Evolutionary conservation across 495 filamentous ascomycete genomes (phyloP).

Genomic region (Astrothelium subdiscretum): DNA sequence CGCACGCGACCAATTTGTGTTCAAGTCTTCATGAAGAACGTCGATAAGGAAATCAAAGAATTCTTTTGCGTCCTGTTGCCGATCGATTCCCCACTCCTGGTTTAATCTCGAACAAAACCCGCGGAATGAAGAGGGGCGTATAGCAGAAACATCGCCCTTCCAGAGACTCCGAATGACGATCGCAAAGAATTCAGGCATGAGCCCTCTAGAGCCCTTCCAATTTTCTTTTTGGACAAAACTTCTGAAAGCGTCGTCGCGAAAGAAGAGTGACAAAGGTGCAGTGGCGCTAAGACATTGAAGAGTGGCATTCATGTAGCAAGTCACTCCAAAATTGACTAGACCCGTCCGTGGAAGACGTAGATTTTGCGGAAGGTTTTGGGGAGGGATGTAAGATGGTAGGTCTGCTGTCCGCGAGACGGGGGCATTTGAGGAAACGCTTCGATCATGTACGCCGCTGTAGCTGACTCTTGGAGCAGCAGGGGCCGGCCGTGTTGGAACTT

Average conservation of each 20-base stretch:
- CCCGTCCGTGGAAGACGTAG: constrained; percentile 45
- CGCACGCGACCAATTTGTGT: constrained; percentile 48
- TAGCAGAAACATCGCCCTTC: constrained; percentile 44
- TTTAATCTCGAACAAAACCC: constrained; percentile 48
- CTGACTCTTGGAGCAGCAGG: constrained; percentile 75
- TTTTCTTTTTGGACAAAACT: constrained; percentile 38
- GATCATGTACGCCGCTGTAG: constrained; percentile 79
- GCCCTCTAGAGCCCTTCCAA: constrained; percentile 62
- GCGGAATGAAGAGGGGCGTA: constrained; percentile 52
- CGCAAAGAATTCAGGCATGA: constrained; percentile 64
- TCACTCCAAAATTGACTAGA: constrained; percentile 65
- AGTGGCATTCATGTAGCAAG: constrained; percentile 85
- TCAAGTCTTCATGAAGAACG: constrained; percentile 64
- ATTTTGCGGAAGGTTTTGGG: constrained; percentile 41
- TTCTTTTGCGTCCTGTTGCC: constrained; percentile 70
- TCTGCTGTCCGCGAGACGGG: constrained; percentile 34
- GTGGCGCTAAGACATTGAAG: constrained; percentile 77
- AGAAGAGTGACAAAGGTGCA: constrained; percentile 55
- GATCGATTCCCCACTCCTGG: constrained; percentile 46
- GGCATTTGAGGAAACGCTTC: constrained; percentile 40
- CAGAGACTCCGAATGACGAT: constrained; percentile 65
- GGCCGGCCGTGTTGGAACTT: constrained; percentile 54
- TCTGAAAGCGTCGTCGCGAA: constrained; percentile 43
- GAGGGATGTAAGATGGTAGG: constrained; percentile 28
- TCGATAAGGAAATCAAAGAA: constrained; percentile 65